These are phyloP conservation scores for Cladosporium halotolerans DNA, from an alignment of 2,329 filamentous ascomycete species.

Conservation along the genomic window DNA sequence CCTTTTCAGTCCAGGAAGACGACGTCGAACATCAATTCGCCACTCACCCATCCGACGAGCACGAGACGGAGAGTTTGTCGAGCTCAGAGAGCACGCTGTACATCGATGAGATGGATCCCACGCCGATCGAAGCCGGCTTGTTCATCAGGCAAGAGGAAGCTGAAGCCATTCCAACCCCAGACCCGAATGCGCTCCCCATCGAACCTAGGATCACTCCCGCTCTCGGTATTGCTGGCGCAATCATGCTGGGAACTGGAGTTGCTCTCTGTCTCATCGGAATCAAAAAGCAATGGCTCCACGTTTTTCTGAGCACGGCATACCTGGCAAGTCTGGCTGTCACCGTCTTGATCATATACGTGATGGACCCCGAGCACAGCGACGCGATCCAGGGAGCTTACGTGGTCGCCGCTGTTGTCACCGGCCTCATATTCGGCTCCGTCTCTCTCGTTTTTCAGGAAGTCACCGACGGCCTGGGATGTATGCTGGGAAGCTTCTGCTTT, in stretches of 20 bases:
- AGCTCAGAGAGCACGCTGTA: neutral
- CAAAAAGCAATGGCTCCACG: slow-evolving; percentile 69
- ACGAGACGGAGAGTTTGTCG: neutral
- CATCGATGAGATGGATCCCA: neutral
- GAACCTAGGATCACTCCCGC: slow-evolving; percentile 71
- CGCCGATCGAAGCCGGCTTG: neutral
- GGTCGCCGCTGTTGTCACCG: slow-evolving; percentile 67
- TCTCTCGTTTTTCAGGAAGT: slow-evolving; percentile 77
- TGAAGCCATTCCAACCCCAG: neutral
- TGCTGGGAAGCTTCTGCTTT: slow-evolving; percentile 79
- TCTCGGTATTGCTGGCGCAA: slow-evolving; percentile 68
- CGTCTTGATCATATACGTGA: slow-evolving; percentile 80
- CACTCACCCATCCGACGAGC: neutral
- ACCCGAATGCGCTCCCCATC: slow-evolving; percentile 52
- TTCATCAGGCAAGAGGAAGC: neutral
- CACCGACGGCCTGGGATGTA: slow-evolving; percentile 75
- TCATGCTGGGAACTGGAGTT: slow-evolving; percentile 68
- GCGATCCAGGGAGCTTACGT: slow-evolving; percentile 82
- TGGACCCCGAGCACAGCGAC: slow-evolving; percentile 68
- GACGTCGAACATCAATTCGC: neutral
- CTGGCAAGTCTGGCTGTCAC: slow-evolving; percentile 66
- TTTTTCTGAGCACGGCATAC: slow-evolving; percentile 73
- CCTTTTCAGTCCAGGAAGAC: too few relatives aligned
- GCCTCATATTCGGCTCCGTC: slow-evolving; percentile 64
- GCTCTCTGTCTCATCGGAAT: slow-evolving; percentile 72